Evolutionary conservation across 148 eudicot species (phyloP), one percentile per base, ranked within the genome.

Genomic region (Polygonum maritimum): DNA sequence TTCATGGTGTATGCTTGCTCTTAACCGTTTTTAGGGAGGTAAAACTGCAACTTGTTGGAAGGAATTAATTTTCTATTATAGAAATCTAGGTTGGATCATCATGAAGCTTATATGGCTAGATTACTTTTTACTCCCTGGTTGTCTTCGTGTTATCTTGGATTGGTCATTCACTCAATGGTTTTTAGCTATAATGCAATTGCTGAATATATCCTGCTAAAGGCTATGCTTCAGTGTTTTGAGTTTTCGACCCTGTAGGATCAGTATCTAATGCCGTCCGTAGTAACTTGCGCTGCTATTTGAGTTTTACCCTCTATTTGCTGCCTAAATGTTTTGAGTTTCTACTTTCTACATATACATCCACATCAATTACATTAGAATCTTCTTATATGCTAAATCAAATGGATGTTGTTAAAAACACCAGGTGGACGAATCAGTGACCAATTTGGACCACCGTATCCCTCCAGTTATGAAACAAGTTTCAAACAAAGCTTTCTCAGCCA

Each of bases 391-490:
- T 10, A 11, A 55, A 74, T 33, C 55, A 5, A 73, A 72, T 21
- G 15, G 3, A n/a, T 12, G 1, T n/a, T 14, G 58, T 58, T 0
- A 48, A 58, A 58, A 15, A 26, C 48, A 80, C 70, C 87, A 95
- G 99, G 88, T 95, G 74, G 99, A 89, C 21, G 93, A 83, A 77
- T 91, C 99, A 14, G 78, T 92, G 74, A 63, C 65, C 71, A 87
- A 89, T 83, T 71, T 95, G 65, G 94, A 90, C 22, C 79, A 81
- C 16, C 83, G 48, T 31, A 91, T 92, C 38, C 97, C 98, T 13
- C 90, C 89, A 5, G 63, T 85, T 0, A 83, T 92, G 78, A 88
- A 85, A 84, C 87, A 85, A 74, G 86, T 86, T 2, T 91, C 98
- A 3, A 74, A 71, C 82, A 84, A 86, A 82, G 92, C 93, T 36